phyloP scores from a whole-genome alignment of 345 rosid genomes.

The rapeseed (Brassica napus) region Da-Ae NC_063446.1:5200001-5200500 shows the following conservation, averaged over 20 bases:
- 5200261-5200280: slow-evolving; percentile 3
- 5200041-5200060: slow-evolving; percentile 31
- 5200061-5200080: slow-evolving; percentile 30
- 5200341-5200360: slow-evolving; percentile 13
- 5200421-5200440: neutral
- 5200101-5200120: slow-evolving; percentile 23
- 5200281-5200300: slow-evolving; percentile 10
- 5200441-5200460: slow-evolving; percentile 38
- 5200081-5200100: slow-evolving; percentile 20
- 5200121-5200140: slow-evolving; percentile 21
- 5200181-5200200: slow-evolving; percentile 20
- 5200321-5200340: slow-evolving; percentile 8
- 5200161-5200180: slow-evolving; percentile 21
- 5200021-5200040: slow-evolving; percentile 24
- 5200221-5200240: neutral
- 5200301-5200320: slow-evolving; percentile 11
- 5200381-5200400: neutral
- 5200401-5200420: neutral
- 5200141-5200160: slow-evolving; percentile 40
- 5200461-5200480: slow-evolving; percentile 13
- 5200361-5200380: neutral
- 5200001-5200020: slow-evolving; percentile 17
- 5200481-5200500: slow-evolving; percentile 43
- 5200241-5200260: neutral
- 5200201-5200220: neutral